Evolutionary conservation across 2,329 filamentous ascomycete species (phyloP), one percentile per base, ranked within the genome.

Genomic region (Amylocarpus encephaloides): DNA sequence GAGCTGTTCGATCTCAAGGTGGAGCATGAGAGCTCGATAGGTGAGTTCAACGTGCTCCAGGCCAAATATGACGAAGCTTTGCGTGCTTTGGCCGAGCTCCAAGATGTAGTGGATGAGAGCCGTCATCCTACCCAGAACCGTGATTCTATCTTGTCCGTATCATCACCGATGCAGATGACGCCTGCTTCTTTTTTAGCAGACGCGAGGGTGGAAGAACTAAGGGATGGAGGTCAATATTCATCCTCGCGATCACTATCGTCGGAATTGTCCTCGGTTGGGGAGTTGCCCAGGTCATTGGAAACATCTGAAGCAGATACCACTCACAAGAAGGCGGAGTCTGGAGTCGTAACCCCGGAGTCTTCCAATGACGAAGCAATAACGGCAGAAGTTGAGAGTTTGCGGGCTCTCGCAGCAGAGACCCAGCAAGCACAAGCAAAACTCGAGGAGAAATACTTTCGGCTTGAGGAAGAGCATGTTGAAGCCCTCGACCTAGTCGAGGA

Each of bases 241-340:
- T 91, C 87, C 64, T 91, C 89, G 73, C 89, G 85, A 68, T 95
- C 90, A 64, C 85, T 96, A 61, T 96, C 89, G 59, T 93, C 89
- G 72, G 93, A 97, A 72, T 79, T 95, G 67, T 95, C 88, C 64
- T 95, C 86, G 68, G 88, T 81, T 74, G 81, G 86, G 78, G 86
- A 86, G 64, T 88, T 86, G 65, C 80, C 81, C 61, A 75, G 76
- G 62, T 83, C 81, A 56, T 75, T 74, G 56, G 82, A 84, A 59
- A 76, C 77, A 44, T 82, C 80, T 59, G 79, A 83, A 65, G 72
- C 74, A 52, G 82, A 83, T 57, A 76, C 71, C 4, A 68, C 71
- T 18, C 73, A 70, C 5, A 70, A 16, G 66, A 63, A 58, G 51
- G 59, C 48, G 10, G 62, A 63, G 47, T 59, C 57, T 47, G 54